Evolutionary conservation across 306 rosid species (phyloP).

Genomic region (Elaeagnus macrophylla): DNA sequence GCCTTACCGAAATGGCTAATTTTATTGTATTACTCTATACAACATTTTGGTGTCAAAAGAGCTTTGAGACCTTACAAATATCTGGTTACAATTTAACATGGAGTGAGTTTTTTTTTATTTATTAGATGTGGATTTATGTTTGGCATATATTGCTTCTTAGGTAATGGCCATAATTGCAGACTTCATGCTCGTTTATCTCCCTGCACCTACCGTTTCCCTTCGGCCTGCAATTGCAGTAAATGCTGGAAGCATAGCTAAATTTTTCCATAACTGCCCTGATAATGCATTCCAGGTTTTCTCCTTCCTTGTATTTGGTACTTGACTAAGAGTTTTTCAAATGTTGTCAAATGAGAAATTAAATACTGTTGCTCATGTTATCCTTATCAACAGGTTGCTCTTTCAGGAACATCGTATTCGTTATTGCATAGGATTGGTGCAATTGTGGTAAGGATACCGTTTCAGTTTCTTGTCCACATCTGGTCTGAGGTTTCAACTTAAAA

Average conservation of each 20-base stretch:
- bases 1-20: no score
- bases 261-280: constrained; percentile 93
- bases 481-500: constrained; percentile 3
- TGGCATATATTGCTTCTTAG: constrained; percentile 25
- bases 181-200: constrained; percentile 92
- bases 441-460: constrained; percentile 37
- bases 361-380: constrained; percentile 10
- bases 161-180: constrained; percentile 93
- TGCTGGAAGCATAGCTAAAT: constrained; percentile 68
- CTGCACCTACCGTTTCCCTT: constrained; percentile 89
- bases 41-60: no score
- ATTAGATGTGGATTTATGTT: no score
- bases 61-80: no score
- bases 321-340: constrained; percentile 6
- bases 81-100: no score
- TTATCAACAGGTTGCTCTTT: constrained; percentile 27
- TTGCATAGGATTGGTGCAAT: constrained; percentile 49
- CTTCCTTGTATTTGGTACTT: neutral
- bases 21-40: no score
- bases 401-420: constrained; percentile 33
- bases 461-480: constrained; percentile 1
- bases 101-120: no score
- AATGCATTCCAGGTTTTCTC: constrained; percentile 83
- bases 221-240: constrained; percentile 50
- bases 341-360: constrained; percentile 4